Evolutionary conservation across 139 green algal species (phyloP), one percentile per base, ranked within the genome.

Genomic region (Coccomyxa sp.): DNA sequence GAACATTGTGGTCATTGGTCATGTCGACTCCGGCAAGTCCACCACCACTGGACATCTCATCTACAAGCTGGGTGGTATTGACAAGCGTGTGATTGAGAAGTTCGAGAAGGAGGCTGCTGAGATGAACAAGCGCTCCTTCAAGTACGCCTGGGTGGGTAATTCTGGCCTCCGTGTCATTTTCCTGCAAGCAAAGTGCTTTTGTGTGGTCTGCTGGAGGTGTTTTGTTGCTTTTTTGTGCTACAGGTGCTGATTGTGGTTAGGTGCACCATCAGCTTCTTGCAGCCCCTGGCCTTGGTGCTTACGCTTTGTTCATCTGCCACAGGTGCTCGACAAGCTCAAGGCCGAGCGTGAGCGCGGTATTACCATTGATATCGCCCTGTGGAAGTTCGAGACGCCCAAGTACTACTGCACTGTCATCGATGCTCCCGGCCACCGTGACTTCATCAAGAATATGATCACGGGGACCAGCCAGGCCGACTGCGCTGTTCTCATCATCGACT

Each of bases 371-470:
- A 89, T 93, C 51, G 88, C 87, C 21, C 90, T 92, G 88, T 88
- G 85, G 96, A 96, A 99, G 96, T 99, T 99, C 93, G 97, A 97
- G 94, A 99, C 97, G 9, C 93, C 95, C 58, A 98, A 97, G 81
- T 99, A 94, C 88, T 95, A 99, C 95, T 99, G 97, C 95, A 99
- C 97, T 85, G 95, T 98, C 91, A 98, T 98, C 83, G 95, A 98
- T 83, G 95, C 95, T 82, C 95, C 94, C 18, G 93, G 96, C 85
- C 96, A 99, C 90, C 88, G 97, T 74, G 97, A 99, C 90, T 99
- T 99, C 93, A 99, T 99, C 91, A 99, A 99, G 96, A 99, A 99
- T 94, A 99, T 99, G 97, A 99, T 99, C 91, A 98, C 97, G 81
- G 97, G 82, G 13, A 94, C 96, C 85, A 91, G 91, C 84, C 96